phyloP scores from a whole-genome alignment of 2,329 filamentous ascomycete genomes.

The Trichoderma gracile region DNA sequence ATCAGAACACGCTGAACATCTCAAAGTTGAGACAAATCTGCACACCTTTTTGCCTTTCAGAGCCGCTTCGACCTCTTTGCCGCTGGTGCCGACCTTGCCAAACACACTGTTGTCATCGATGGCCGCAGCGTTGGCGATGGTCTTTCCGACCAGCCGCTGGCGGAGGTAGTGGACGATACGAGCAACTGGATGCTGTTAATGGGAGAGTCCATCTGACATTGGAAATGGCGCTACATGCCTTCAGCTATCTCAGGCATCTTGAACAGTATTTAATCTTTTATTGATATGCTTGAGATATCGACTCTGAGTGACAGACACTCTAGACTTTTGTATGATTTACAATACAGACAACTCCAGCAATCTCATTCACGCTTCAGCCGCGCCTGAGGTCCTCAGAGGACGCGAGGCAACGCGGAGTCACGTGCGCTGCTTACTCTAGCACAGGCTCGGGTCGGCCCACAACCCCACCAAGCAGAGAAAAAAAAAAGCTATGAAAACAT shows the following conservation, averaged over 20 bases:
- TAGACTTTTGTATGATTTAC: not conserved
- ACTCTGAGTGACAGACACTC: too few relatives aligned
- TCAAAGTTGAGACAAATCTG: not conserved
- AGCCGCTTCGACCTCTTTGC: conserved; percentile 69
- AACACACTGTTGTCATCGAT: conserved; percentile 83
- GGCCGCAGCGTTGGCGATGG: conserved; percentile 67
- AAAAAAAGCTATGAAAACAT: conserved; percentile 27
- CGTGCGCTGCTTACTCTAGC: conserved; percentile 35
- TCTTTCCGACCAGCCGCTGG: conserved; percentile 81
- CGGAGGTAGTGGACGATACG: conserved; percentile 84
- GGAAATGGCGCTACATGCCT: conserved; percentile 40
- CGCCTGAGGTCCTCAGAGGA: not conserved
- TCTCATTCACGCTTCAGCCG: conserved; percentile 2
- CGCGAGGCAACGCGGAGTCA: conserved; percentile 34
- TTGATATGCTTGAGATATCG: not conserved
- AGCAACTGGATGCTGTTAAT: conserved; percentile 57
- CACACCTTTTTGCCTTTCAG: conserved; percentile 69
- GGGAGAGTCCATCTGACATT: not conserved
- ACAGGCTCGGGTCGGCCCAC: conserved; percentile 25
- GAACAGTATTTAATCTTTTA: not conserved
- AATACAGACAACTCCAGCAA: not conserved
- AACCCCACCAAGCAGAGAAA: conserved; percentile 29
- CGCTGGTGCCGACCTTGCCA: conserved; percentile 84
- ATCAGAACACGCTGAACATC: not conserved
- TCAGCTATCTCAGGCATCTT: conserved; percentile 66